These are phyloP conservation scores for Collybiopsis confluens DNA, from an alignment of 768 basidiomycete genomes.

Conservation along the genomic window DNA sequence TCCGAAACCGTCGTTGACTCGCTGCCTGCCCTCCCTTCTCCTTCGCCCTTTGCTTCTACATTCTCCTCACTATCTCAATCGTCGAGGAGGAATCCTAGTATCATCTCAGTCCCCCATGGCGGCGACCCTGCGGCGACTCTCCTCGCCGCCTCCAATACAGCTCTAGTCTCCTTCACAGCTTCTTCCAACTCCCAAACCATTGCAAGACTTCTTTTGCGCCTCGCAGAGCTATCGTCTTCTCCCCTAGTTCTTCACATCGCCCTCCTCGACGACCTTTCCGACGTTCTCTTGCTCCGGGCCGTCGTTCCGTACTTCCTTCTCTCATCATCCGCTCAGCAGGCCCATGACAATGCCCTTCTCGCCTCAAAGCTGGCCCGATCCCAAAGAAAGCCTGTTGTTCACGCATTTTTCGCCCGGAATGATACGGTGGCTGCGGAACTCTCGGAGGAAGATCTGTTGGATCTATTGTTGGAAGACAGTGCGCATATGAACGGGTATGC, in stretches of 20 bases:
- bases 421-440: conserved; percentile 43
- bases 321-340: conserved; percentile 72
- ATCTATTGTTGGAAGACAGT: conserved; percentile 54
- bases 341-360: conserved; percentile 86
- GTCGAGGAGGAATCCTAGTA: conserved; percentile 33
- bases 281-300: conserved; percentile 73
- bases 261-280: conserved; percentile 61
- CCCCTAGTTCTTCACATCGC: conserved; percentile 74
- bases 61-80: conserved; percentile 31
- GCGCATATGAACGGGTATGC: conserved; percentile 33
- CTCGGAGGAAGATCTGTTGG: conserved; percentile 51
- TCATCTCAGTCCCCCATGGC: conserved; percentile 54
- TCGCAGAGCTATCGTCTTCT: conserved; percentile 59
- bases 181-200: conserved; percentile 46
- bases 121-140: conserved; percentile 62
- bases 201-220: conserved; percentile 60
- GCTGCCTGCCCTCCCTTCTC: conserved; percentile 35
- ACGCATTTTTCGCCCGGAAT: conserved; percentile 62
- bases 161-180: conserved; percentile 60
- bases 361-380: conserved; percentile 74
- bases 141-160: conserved; percentile 38
- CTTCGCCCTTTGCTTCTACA: conserved; percentile 38
- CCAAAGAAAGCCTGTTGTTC: conserved; percentile 76
- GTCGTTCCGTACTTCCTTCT: conserved; percentile 79
- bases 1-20: conserved; percentile 66